A percentile compares a stretch with the other conserved stretches of the same genome.
phyloP scores from a whole-genome alignment of 352 stramenopile genomes.

The Phytophthora multivora region DNA sequence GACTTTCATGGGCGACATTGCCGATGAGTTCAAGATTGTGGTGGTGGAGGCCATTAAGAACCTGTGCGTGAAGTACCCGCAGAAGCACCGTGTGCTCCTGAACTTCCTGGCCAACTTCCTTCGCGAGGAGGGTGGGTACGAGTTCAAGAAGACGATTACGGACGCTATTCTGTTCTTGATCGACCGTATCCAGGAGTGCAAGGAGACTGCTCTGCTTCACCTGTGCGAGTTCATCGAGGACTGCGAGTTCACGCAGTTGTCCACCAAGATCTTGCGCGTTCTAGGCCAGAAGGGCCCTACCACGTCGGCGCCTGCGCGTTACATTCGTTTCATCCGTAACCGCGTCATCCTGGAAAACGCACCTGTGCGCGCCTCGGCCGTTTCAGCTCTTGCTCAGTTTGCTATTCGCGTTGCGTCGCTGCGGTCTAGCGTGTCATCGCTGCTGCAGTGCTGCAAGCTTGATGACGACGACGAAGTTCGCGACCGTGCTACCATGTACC shows the following conservation, averaged over 20 bases:
- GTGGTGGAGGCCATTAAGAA: slow-evolving; percentile 97
- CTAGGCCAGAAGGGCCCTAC: slow-evolving; percentile 95
- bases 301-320: slow-evolving; percentile 93
- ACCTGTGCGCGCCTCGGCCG: slow-evolving; percentile 95
- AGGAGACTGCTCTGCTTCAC: slow-evolving; percentile 96
- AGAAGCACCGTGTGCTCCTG: slow-evolving; percentile 97
- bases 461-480: slow-evolving; percentile 99
- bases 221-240: slow-evolving; percentile 99
- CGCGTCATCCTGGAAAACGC: slow-evolving; percentile 99
- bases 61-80: slow-evolving; percentile 97
- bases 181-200: slow-evolving; percentile 96
- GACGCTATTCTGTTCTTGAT: slow-evolving; percentile 98
- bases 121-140: slow-evolving; percentile 95
- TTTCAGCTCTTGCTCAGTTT: slow-evolving; percentile 97
- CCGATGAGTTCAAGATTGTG: slow-evolving; percentile 99
- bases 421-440: slow-evolving; percentile 91
- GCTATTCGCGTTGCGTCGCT: slow-evolving; percentile 94
- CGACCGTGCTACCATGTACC: slow-evolving; percentile 90
- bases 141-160: slow-evolving; percentile 99
- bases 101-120: slow-evolving; percentile 99
- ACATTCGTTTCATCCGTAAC: slow-evolving; percentile 99
- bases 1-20: slow-evolving; percentile 98
- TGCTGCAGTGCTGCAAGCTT: slow-evolving; percentile 95
- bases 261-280: slow-evolving; percentile 95
- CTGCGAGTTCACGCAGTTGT: slow-evolving; percentile 91